phyloP scores from a whole-genome alignment of 139 green algal species.

The Chlorella sp. region DNA sequence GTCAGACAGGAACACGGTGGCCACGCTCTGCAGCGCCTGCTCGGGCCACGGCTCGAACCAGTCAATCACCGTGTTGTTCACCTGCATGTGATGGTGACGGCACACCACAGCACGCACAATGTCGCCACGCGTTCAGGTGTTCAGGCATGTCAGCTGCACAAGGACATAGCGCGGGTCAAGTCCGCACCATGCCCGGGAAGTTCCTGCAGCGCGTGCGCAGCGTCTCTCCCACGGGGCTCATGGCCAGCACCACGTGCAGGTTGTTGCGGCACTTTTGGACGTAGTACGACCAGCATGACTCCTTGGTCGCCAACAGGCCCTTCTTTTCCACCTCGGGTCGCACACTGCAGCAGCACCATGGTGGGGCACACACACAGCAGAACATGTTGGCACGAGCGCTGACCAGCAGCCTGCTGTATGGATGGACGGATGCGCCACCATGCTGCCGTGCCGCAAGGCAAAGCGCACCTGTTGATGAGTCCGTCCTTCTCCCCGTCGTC shows the following conservation, averaged over 20 bases:
- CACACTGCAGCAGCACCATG: conserved; percentile 9
- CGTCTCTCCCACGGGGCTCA: conserved; percentile 72
- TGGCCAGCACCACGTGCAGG: conserved; percentile 78
- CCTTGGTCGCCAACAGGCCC: conserved; percentile 53
- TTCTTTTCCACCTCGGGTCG: conserved; percentile 42
- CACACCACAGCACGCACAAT: too few species aligned
- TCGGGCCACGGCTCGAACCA: conserved; percentile 88
- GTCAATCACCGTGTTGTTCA: conserved; percentile 88
- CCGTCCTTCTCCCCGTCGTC: conserved; percentile 74
- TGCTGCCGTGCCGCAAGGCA: too few species aligned
- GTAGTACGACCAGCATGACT: conserved; percentile 69
- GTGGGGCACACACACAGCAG: background rate
- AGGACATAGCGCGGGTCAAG: too few species aligned
- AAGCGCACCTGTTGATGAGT: conserved; percentile 25
- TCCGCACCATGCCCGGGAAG: conserved; percentile 73
- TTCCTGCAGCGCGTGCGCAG: conserved; percentile 72
- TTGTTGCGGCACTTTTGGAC: conserved; percentile 70
- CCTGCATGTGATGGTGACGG: too few species aligned
- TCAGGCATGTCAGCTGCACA: too few species aligned
- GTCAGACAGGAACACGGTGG: conserved; percentile 66
- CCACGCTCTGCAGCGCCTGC: conserved; percentile 70
- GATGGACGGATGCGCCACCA: too few species aligned
- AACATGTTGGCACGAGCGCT: background rate
- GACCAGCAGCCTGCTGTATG: too few species aligned
- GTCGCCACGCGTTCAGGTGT: too few species aligned